Evolutionary conservation across 2,329 filamentous ascomycete genomes (phyloP), one percentile per base, ranked within the genome.

Genomic region (Monosporascus sp.): DNA sequence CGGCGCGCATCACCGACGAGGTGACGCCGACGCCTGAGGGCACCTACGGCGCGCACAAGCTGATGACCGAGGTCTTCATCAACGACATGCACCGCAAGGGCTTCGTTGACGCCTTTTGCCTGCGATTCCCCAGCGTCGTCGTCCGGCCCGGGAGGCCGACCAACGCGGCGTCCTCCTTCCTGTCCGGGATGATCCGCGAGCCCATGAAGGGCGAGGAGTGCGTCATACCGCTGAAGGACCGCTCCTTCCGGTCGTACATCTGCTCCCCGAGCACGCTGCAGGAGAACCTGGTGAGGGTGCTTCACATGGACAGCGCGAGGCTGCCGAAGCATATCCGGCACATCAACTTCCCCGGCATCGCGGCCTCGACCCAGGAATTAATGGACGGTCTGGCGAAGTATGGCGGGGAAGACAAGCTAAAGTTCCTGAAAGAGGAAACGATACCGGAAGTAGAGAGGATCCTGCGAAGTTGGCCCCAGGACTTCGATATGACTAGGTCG

Each of bases 151-250:
- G 84, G 1, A 73, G 72, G 19, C 83, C 84, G 0, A 81, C 81
- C 5, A 78, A 77, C 1, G 84, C 84, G 0, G 84, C 84, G n/a
- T 82, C 79, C 1, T 82, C 80, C 0, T 87, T 86, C 60, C 71
- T 85, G 9, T 84, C 78, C 1, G 83, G 83, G 14, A 85, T 87
- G 67, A 82, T 86, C 51, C 75, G 84, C 22, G 84, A 87, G 69
- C 82, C 84, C 0, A 72, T 87, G 62, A 74, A 66, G 37, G 82
- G 82, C 3, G 65, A 75, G 49, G 72, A 75, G 58, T 82, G 78
- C 54, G 65, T 80, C 1, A 75, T 85, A 2, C 78, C 82, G 8
- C 64, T 83, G 37, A 64, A 72, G 37, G 75, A 79, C 59, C 70
- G 81, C 3, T 58, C 60, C 0, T 84, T 83, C 64, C 68, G 70